A percentile compares a stretch with the other conserved stretches of the same genome.
Conservation (phyloP, 441 rosid species). For the Euphorbia celastroides region DNA sequence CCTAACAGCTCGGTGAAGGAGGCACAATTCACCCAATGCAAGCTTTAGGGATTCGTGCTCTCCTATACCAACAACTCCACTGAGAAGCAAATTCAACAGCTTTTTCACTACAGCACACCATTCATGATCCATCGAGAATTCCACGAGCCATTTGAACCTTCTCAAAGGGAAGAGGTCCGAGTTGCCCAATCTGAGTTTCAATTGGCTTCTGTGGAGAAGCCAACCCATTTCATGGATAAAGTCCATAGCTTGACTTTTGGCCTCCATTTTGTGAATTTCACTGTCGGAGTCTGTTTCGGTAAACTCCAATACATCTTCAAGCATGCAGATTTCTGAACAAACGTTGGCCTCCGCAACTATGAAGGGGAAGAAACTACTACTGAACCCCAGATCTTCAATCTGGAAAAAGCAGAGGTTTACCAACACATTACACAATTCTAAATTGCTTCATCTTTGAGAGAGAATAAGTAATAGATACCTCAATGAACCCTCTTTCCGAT, state of each 20-base stretch:
- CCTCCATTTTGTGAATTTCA: slow-evolving; percentile 32
- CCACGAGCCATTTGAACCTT: slow-evolving; percentile 80
- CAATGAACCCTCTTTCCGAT: slow-evolving; percentile 87
- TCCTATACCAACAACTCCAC: slow-evolving; percentile 52
- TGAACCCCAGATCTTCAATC: slow-evolving; percentile 78
- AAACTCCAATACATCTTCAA: slow-evolving; percentile 58
- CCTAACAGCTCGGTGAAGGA: slow-evolving; percentile 85
- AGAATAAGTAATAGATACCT: slow-evolving; percentile 42
- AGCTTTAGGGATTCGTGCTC: slow-evolving; percentile 41
- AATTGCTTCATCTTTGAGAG: no score
- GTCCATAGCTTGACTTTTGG: slow-evolving; percentile 65
- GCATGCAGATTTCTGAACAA: slow-evolving; percentile 75
- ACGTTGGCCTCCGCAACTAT: slow-evolving; percentile 73
- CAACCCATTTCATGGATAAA: slow-evolving; percentile 91
- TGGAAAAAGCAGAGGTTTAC: slow-evolving; percentile 32
- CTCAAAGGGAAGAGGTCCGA: slow-evolving; percentile 52
- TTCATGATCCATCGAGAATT: slow-evolving; percentile 84
- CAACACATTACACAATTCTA: neutral
- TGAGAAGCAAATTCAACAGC: slow-evolving; percentile 55
- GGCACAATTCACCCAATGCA: slow-evolving; percentile 64
- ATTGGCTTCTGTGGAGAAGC: slow-evolving; percentile 78
- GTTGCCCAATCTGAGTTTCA: slow-evolving; percentile 46
- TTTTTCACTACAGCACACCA: slow-evolving; percentile 88
- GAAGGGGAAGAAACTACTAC: slow-evolving; percentile 88
- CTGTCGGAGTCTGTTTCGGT: slow-evolving; percentile 39